phyloP scores from a whole-genome alignment of 768 basidiomycete species.

The Pholiota microspora region DNA sequence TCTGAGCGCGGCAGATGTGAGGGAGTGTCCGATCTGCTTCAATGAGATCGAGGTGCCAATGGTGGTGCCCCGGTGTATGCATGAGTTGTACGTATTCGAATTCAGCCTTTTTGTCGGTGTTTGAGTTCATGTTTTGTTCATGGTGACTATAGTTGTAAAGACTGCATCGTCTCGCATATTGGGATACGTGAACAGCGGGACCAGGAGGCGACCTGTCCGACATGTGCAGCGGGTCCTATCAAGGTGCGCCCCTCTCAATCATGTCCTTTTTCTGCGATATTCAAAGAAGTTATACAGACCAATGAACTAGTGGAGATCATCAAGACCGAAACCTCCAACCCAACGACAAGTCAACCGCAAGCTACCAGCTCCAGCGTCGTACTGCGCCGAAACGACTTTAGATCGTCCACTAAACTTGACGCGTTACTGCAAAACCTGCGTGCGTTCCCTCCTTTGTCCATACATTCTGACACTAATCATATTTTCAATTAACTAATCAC shows the following conservation, averaged over 20 bases:
- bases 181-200: constrained; percentile 65
- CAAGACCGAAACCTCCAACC: constrained; percentile 25
- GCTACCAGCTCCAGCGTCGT: constrained; percentile 43
- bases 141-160: constrained; percentile 62
- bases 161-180: constrained; percentile 80
- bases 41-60: constrained; percentile 72
- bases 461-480: background rate
- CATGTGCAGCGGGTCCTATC: constrained; percentile 70
- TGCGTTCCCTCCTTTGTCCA: constrained; percentile 26
- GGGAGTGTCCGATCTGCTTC: constrained; percentile 81
- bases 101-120: background rate
- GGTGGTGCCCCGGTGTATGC: constrained; percentile 74
- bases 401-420: constrained; percentile 88
- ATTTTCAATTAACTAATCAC: too few species aligned
- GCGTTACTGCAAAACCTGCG: constrained; percentile 76
- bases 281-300: constrained; percentile 33
- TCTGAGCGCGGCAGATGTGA: constrained; percentile 48
- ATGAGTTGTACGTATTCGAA: constrained; percentile 56
- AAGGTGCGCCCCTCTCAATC: constrained; percentile 35
- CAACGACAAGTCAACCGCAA: constrained; percentile 32
- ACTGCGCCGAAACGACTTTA: constrained; percentile 79
- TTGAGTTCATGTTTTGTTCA: too few species aligned
- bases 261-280: background rate
- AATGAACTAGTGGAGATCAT: constrained; percentile 65
- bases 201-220: constrained; percentile 76